Base-by-base conservation (phyloP, 2,329 filamentous ascomycete species). In the Corynespora cassiicola region DNA sequence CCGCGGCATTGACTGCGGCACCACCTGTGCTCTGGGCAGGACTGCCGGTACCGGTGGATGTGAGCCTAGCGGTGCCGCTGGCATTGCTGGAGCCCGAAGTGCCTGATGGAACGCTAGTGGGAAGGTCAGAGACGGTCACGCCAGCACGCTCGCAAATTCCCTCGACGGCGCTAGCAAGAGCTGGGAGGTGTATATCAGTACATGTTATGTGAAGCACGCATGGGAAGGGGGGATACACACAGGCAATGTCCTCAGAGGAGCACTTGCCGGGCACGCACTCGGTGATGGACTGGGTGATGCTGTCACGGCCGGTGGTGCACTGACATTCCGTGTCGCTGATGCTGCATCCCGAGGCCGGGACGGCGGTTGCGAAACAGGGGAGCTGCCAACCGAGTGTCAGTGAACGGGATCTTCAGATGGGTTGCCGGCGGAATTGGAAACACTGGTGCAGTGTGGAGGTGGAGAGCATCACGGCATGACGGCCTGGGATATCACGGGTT, bases 261-360 rank as follows among this genome's bases (percentile, higher is more conserved):
- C 73, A 75, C 27, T 52, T 52, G 20, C 42, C 39, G 20, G 67
- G 66, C 12, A 73, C 50, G 50, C 74, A 76, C 3, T 47, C 45
- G 3, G 65, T 56, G 72, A 69, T 77, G 36, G 64, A 52, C 10
- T 58, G 47, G 19, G 54, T 54, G 49, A 75, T 69, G 21, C 49
- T 54, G 15, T 59, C 42, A 11, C 54, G 54, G 24, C 68, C 69
- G 7, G 63, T 70, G 3, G 68, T 77, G 69, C 79, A 81, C 54
- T 78, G 76, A 71, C 79, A 82, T 33, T 56, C 62, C 27, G 66
- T 56, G 61, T 82, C 77, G 28, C 63, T 69, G 40, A 72, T 42
- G 10, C 42, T 49, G 61, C 79, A 82, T 54, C 73, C 71, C 14
- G 73, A 73, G n/a, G 64, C 58, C 12, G 63, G 58, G 54, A 79